Evolutionary conservation across 2,329 filamentous ascomycete genomes (phyloP).

Genomic region (Aureobasidium sp.): DNA sequence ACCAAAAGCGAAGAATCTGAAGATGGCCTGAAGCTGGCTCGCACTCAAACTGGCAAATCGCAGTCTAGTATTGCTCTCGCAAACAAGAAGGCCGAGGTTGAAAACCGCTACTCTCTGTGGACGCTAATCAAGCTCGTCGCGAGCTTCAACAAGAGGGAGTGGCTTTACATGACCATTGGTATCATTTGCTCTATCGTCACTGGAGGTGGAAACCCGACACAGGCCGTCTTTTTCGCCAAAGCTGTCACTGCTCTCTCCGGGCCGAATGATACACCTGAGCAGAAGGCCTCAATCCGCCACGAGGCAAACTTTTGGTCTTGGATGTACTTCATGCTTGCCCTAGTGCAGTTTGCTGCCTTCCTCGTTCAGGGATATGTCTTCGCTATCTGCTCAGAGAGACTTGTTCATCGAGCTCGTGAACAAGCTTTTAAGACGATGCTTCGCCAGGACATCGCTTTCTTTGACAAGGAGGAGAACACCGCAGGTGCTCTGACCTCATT

Average conservation of each 20-base stretch:
- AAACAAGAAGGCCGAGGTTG: slow-evolving; percentile 41
- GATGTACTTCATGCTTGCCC: slow-evolving; percentile 80
- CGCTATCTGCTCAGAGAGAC: slow-evolving; percentile 74
- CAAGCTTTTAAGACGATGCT: slow-evolving; percentile 78
- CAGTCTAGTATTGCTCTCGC: slow-evolving; percentile 63
- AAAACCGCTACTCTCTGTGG: slow-evolving; percentile 54
- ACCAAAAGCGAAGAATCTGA: slow-evolving; percentile 29
- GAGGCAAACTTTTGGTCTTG: slow-evolving; percentile 77
- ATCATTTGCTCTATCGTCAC: slow-evolving; percentile 66
- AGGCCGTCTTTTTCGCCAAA: slow-evolving; percentile 81
- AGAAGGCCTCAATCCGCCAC: slow-evolving; percentile 40
- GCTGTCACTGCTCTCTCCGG: slow-evolving; percentile 64
- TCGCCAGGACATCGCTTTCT: slow-evolving; percentile 86
- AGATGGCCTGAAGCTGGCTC: slow-evolving; percentile 47
- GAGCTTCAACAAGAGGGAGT: slow-evolving; percentile 69
- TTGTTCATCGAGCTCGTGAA: slow-evolving; percentile 76
- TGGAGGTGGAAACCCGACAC: slow-evolving; percentile 66
- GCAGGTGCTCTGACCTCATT: slow-evolving; percentile 83
- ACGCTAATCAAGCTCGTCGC: slow-evolving; percentile 70
- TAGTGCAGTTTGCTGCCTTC: slow-evolving; percentile 63
- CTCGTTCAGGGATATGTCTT: slow-evolving; percentile 63
- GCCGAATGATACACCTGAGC: slow-evolving; percentile 37
- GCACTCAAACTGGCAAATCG: slow-evolving; percentile 44
- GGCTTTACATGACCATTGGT: slow-evolving; percentile 62
- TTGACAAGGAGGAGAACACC: slow-evolving; percentile 82